phyloP scores from a whole-genome alignment of 2,329 filamentous ascomycete genomes.

The Amauroascus niger region DNA sequence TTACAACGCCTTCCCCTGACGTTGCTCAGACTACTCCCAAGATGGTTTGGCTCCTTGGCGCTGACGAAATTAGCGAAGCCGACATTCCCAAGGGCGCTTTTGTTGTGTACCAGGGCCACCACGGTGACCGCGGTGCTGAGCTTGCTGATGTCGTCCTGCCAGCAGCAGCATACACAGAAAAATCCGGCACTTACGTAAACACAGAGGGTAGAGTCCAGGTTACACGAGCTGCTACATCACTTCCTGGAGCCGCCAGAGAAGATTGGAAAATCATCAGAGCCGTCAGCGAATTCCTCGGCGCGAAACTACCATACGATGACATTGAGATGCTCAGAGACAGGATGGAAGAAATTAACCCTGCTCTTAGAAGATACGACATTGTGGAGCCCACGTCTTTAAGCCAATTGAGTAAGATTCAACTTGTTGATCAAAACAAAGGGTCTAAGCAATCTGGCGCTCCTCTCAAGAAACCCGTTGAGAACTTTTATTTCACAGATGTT shows the following conservation, averaged over 20 bases:
- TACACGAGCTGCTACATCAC: slow-evolving; percentile 76
- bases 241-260: slow-evolving; percentile 81
- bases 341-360: slow-evolving; percentile 89
- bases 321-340: slow-evolving; percentile 80
- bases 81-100: slow-evolving; percentile 95
- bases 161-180: slow-evolving; percentile 93
- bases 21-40: slow-evolving; percentile 82
- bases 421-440: slow-evolving; percentile 94
- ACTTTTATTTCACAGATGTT: slow-evolving; percentile 97
- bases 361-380: slow-evolving; percentile 80
- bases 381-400: slow-evolving; percentile 69
- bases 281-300: slow-evolving; percentile 79
- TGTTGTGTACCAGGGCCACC: slow-evolving; percentile 95
- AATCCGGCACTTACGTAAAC: slow-evolving; percentile 92
- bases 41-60: slow-evolving; percentile 92
- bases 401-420: slow-evolving; percentile 79
- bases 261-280: slow-evolving; percentile 99
- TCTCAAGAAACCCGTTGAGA: slow-evolving; percentile 76
- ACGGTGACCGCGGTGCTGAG: slow-evolving; percentile 87
- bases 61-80: slow-evolving; percentile 74
- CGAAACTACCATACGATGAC: slow-evolving; percentile 84
- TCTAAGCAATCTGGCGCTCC: slow-evolving; percentile 60
- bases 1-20: slow-evolving; percentile 70
- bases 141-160: slow-evolving; percentile 90
- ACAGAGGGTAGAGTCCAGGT: slow-evolving; percentile 94